Percentiles rank a stretch among this genome's conserved stretches.
phyloP scores from a whole-genome alignment of 192 early-diverging fungal species.

The Entomortierella lignicola region DNA sequence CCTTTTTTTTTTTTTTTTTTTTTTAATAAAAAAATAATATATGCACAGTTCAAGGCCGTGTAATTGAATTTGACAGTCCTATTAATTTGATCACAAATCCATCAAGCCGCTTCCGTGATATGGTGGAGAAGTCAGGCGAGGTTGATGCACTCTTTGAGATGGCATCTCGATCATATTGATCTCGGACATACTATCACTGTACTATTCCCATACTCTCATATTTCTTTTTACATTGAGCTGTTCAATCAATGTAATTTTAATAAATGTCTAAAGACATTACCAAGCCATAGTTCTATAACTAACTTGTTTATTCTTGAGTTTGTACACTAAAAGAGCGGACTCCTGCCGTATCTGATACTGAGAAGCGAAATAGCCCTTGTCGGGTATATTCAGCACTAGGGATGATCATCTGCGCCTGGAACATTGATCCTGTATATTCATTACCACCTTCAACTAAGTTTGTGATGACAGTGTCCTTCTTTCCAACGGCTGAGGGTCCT shows the following conservation, averaged over 20 bases:
- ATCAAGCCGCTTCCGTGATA: slow-evolving; percentile 73
- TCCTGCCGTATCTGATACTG: slow-evolving; percentile 24
- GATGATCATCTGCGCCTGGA: slow-evolving; percentile 44
- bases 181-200: no score
- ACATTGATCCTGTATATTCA: slow-evolving; percentile 12
- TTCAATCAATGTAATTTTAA: not conserved
- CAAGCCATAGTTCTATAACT: not conserved
- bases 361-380: slow-evolving; percentile 34
- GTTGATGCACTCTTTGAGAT: slow-evolving; percentile 73
- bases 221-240: not conserved
- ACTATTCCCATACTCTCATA: not conserved
- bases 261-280: no score
- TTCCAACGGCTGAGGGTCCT: no score
- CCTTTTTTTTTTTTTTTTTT: not conserved
- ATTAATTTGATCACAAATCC: slow-evolving; percentile 70
- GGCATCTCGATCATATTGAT: slow-evolving; percentile 49
- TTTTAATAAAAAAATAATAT: no score
- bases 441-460: not conserved
- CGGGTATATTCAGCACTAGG: not conserved
- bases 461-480: not conserved
- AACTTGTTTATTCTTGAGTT: not conserved
- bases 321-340: slow-evolving; percentile 19
- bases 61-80: slow-evolving; percentile 88
- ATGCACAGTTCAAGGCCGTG: slow-evolving; percentile 76
- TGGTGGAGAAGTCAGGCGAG: slow-evolving; percentile 89